Conservation (phyloP, 345 rosid species). For the Gossypium arboreum region DNA sequence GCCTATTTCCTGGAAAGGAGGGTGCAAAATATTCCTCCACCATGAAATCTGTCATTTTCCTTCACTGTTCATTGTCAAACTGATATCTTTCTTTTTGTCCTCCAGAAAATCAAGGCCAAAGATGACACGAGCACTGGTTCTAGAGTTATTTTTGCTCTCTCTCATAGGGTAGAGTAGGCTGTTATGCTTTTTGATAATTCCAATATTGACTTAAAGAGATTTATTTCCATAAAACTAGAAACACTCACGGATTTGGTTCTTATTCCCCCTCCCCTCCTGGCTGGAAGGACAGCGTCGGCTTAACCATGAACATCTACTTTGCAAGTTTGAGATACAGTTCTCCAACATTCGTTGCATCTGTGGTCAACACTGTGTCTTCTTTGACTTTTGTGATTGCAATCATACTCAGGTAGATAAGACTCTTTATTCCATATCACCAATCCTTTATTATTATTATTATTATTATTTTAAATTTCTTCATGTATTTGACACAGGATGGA, state of each 20-base stretch:
- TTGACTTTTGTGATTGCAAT: conserved; percentile 42
- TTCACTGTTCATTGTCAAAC: not conserved
- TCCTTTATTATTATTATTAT: not conserved
- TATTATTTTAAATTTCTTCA: not conserved
- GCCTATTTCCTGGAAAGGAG: conserved; percentile 58
- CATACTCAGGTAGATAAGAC: conserved; percentile 31
- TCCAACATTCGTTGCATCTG: conserved; percentile 39
- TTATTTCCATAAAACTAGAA: not conserved
- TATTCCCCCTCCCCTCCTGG: not conserved
- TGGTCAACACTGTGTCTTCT: conserved; percentile 38
- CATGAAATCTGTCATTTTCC: not conserved
- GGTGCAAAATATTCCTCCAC: not conserved
- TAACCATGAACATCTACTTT: conserved; percentile 46
- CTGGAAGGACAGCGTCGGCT: conserved; percentile 38
- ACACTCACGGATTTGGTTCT: not conserved
- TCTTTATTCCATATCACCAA: not conserved
- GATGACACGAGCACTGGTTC: conserved; percentile 41
- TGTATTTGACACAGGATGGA: conserved; percentile 34
- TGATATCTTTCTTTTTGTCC: conserved; percentile 17
- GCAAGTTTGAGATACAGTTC: conserved; percentile 50
- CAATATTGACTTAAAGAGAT: not conserved
- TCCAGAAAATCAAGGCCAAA: conserved; percentile 58
- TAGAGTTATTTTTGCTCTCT: conserved; percentile 53
- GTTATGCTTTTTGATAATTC: not conserved
- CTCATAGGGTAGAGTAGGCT: conserved; percentile 46